Base-by-base conservation (phyloP, 148 eudicot species). In the Beta vulgaris region DNA sequence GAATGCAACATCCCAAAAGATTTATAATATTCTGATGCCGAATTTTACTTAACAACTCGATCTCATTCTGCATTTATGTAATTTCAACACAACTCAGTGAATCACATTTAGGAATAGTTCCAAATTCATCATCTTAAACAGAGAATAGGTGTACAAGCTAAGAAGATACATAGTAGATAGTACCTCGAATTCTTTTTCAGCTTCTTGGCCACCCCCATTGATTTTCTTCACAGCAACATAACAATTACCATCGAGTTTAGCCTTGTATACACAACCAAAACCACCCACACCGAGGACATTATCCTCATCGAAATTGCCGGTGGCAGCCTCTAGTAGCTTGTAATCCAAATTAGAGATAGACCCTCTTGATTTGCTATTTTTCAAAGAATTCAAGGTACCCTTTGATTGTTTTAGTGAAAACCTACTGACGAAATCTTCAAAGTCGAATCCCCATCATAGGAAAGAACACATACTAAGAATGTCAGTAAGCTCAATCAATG, bases 211-310 rank as follows among this genome's bases (percentile, higher is more conserved):
- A 51, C 79, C 85, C 35, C 82, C 84, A 16, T 87, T 78, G n/a
- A 89, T 66, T 78, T 79, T 87, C 78, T 89, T 89, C 32, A 89
- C 93, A 28, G 93, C 93, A 7, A 79, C 84, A 71, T 73, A 53
- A 48, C 67, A 74, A 61, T 81, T 74, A 62, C 78, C 79, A 60
- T 81, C 89, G 65, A 89, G 83, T 57, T 66, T 73, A 43, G 86
- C 93, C 80, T 82, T 84, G 79, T 89, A 89, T 14, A 89, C 93
- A 48, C 86, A 68, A 36, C 93, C 93, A 36, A 89, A 89, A 68
- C 90, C 91, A 39, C 93, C 90, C 44, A 68, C 85, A 32, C 93
- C 90, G 59, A 89, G 48, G 9, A 87, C 76, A 67, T 81, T 85
- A 71, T 71, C 67, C 66, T 89, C 86, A 25, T 81, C 53, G 21